Base-by-base conservation (phyloP, 2,329 filamentous ascomycete genomes). In the Apiospora pterosperma region DNA sequence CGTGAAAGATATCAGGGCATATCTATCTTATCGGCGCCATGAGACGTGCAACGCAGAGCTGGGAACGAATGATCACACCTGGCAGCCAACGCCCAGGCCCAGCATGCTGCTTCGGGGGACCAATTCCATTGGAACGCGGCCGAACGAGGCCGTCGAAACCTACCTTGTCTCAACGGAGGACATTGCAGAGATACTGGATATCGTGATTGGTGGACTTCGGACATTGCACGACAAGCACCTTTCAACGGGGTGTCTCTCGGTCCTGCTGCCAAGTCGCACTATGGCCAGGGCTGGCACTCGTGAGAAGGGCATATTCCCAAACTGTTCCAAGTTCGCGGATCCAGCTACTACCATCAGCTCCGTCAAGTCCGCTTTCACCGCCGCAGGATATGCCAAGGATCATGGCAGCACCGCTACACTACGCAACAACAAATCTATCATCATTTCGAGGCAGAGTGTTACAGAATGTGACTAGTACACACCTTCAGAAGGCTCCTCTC, bases 391-490 rank as follows among this genome's bases (percentile, higher is more conserved):
- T 44, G 41, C 5, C 16, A 34, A 10, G 36, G 39, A n/a, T 8
- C 14, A n/a, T 12, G n/a, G 10, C 16, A 23, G 62, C 10, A 66
- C 42, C 4, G 34, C 25, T 23, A 36, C 42, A 38, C 28, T 55
- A 41, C 19, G 31, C 44, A 8, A 55, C 65, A 44, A 65, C 12
- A 72, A 68, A 64, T 64, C 70, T 8, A 75, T 72, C 8, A 72
- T 70, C 39, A 70, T 76, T 62, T 74, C 74, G 21, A 72, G 73
- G 39, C 73, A 74, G 44, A 75, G 74, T 42, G 69, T 76, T n/a
- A 74, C 72, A 23, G 72, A 76, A 59, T 69, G 75, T 42, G 69
- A 70, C 55, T 76, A 70, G 74, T 70, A 67, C 34, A 68, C 63
- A 11, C 62, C 69, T 16, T 64, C 66, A 41, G 66, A 67, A 19